A percentile compares a stretch with the other conserved stretches of the same genome.
These are phyloP conservation scores for Diophrys sp. DNA, from an alignment of 73 alveolate species.

Conservation along the genomic window DNA sequence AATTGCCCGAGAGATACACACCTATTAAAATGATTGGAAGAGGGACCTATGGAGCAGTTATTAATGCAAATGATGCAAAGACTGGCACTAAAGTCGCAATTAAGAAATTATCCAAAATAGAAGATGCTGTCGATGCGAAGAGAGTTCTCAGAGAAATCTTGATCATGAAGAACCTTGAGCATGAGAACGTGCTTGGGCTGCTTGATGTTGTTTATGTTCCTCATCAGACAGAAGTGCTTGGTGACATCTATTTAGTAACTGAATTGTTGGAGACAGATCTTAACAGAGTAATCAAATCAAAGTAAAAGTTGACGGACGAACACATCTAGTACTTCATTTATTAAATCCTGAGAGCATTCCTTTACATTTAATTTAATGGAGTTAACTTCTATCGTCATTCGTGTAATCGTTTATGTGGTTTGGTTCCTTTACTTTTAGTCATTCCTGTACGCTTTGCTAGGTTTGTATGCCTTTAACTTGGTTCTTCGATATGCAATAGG, in stretches of 20 bases:
- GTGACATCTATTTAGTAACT: constrained; percentile 74
- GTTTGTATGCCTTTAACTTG: not conserved
- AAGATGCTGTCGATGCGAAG: constrained; percentile 67
- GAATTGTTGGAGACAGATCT: constrained; percentile 91
- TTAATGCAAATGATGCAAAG: constrained; percentile 72
- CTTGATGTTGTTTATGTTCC: constrained; percentile 68
- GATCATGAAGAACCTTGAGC: constrained; percentile 63
- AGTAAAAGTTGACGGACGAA: constrained; percentile 71
- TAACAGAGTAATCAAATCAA: constrained; percentile 81
- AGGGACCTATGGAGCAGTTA: constrained; percentile 87
- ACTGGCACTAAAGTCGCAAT: constrained; percentile 79
- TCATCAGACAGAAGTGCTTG: constrained; percentile 52
- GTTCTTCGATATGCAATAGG: not conserved
- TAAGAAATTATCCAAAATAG: constrained; percentile 60
- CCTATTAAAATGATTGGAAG: constrained; percentile 77
- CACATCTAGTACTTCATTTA: constrained; percentile 70
- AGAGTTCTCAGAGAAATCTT: constrained; percentile 71
- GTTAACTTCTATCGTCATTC: constrained; percentile 90
- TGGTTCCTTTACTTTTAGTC: not conserved
- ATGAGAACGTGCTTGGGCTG: constrained; percentile 77
- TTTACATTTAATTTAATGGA: constrained; percentile 87
- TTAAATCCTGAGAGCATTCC: constrained; percentile 71
- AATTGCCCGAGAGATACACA: constrained; percentile 62
- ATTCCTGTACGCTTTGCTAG: not conserved
- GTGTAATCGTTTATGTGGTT: too few relatives aligned